Base-by-base conservation (phyloP, 495 filamentous ascomycete genomes). In the Hypoxylon rickii region DNA sequence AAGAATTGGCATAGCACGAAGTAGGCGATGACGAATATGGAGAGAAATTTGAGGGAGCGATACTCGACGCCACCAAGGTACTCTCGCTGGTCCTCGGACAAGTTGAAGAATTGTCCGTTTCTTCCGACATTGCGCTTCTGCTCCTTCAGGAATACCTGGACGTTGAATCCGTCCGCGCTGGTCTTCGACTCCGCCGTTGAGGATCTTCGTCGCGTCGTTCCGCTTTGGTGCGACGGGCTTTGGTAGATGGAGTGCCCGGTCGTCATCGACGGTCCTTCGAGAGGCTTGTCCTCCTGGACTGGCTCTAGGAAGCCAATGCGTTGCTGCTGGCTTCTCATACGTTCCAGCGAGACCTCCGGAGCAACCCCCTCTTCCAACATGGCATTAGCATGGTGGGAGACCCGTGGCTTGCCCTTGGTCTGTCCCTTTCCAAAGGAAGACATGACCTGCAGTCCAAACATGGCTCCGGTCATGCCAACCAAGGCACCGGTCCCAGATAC, bases 11-110 rank as follows among this genome's bases (percentile, higher is more conserved):
- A 88, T 16, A 82, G 47, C 8, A 86, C 39, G 52, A 87, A 87
- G 70, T 92, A 92, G 12, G 79, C 60, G 17, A 83, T 82, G 12
- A 92, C 87, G 21, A 90, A 69, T 45, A 79, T 73, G 2, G 81
- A 76, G 24, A 92, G 72, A n/a, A 89, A 74, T 7, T 73, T 79
- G 12, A 90, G 75, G 13, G 87, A 83, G 43, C 80, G 76, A 59
- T 90, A 90, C 70, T 91, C 88, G 37, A 83, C 82, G 1, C 87
- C 88, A 26, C 86, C 87, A 3, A 91, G 76, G 52, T 76, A 70
- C 41, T 86, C 83, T 20, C 86, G 78, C 53, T 91, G 83, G 8
- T 76, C 77, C 6, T 79, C 72, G 4, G 78, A 80, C 15, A 91
- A 70, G 16, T 80, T 79, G 63, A 85, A 77, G 64, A 90, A 89